Conservation (phyloP, 139 green algal species). For the Nannochloris sp. region DNA sequence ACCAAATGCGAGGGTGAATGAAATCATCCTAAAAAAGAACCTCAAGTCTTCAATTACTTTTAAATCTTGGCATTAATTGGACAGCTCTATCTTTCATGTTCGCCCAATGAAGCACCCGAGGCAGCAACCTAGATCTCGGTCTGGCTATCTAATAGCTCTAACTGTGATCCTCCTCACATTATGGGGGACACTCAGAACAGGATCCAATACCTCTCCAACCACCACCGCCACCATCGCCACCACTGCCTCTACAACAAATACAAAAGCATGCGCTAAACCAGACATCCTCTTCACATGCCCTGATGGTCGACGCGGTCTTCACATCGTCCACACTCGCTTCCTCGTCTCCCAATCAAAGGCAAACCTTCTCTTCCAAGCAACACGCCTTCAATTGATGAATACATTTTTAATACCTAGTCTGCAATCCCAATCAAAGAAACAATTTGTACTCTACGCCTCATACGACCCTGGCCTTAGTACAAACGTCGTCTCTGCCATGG, state of each 20-base stretch:
- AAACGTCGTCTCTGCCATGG: neutral
- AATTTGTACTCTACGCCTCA: neutral
- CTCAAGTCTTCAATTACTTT: no score
- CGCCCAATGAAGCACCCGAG: no score
- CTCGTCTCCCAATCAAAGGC: neutral
- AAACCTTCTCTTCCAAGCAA: neutral
- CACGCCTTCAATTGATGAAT: neutral
- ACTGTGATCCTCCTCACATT: no score
- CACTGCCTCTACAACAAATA: neutral
- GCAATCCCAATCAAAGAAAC: neutral
- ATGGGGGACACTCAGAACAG: no score
- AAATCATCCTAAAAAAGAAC: no score
- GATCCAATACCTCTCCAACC: no score
- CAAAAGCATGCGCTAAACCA: neutral
- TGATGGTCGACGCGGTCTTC: neutral
- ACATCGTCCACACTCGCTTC: neutral
- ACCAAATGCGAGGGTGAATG: no score
- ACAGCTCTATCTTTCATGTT: no score
- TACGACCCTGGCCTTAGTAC: neutral
- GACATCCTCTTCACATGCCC: neutral
- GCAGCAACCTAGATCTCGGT: no score
- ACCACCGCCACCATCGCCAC: neutral
- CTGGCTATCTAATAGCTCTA: no score
- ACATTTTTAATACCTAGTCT: neutral
- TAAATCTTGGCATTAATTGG: no score